A percentile compares a stretch with the other conserved stretches of the same genome.
Conservation (phyloP, 2,329 filamentous ascomycete species). For the Exophiala alcalophila region DNA sequence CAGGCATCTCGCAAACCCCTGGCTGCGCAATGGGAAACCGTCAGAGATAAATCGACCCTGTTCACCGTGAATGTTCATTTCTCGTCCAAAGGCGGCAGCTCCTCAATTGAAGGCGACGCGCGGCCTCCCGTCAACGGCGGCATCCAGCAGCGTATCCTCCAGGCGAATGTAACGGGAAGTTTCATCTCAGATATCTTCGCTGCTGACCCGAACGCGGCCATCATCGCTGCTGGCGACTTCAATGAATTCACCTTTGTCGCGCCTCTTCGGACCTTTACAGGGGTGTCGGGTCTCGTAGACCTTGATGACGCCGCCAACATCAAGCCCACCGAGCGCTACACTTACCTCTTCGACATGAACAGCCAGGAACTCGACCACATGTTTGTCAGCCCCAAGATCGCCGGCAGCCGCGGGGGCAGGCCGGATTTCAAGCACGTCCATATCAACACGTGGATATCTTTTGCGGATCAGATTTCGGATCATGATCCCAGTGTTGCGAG, state of each 20-base stretch:
- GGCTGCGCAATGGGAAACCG: conserved; percentile 62
- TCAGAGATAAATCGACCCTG: conserved; percentile 52
- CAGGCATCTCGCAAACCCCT: conserved; percentile 63
- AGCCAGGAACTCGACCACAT: conserved; percentile 69
- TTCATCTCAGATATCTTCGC: conserved; percentile 60
- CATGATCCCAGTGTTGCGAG: conserved; percentile 67
- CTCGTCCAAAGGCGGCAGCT: conserved; percentile 63
- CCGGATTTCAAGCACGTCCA: conserved; percentile 58
- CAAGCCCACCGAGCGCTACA: conserved; percentile 60
- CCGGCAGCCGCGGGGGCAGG: conserved; percentile 36
- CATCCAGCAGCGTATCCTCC: conserved; percentile 55
- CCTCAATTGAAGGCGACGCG: conserved; percentile 62
- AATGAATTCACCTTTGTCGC: conserved; percentile 67
- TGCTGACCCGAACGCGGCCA: conserved; percentile 53
- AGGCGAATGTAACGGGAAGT: conserved; percentile 58
- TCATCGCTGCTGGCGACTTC: conserved; percentile 66
- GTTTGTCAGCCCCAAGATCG: conserved; percentile 58
- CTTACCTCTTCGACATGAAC: conserved; percentile 68
- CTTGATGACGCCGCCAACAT: conserved; percentile 59
- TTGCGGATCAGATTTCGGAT: conserved; percentile 58
- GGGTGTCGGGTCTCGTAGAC: conserved; percentile 57
- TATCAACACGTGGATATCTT: conserved; percentile 65
- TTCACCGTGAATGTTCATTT: conserved; percentile 73
- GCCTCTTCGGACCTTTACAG: conserved; percentile 56
- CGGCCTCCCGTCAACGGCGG: conserved; percentile 65